phyloP scores from a whole-genome alignment of 495 filamentous ascomycete species.

The Cercophora sp. region DNA sequence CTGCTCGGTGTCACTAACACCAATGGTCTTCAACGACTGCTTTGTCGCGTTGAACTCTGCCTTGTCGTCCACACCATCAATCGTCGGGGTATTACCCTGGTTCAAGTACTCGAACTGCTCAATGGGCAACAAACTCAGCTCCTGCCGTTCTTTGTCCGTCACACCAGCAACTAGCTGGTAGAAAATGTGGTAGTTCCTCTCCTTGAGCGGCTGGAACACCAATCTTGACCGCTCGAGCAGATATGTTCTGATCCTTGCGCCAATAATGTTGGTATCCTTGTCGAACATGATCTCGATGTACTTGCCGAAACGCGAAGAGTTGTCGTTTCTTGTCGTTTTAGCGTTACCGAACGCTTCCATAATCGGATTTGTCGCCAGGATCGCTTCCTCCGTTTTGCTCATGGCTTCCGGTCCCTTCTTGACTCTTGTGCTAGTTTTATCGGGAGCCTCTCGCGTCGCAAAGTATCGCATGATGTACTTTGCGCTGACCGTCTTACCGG shows the following conservation, averaged over 20 bases:
- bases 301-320: constrained; percentile 97
- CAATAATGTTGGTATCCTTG: constrained; percentile 91
- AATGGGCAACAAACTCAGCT: constrained; percentile 69
- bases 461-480: constrained; percentile 99
- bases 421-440: constrained; percentile 72
- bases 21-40: constrained; percentile 82
- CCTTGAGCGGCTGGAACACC: constrained; percentile 97
- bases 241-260: constrained; percentile 94
- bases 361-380: constrained; percentile 96
- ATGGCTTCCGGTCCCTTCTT: constrained; percentile 82
- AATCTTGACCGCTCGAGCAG: constrained; percentile 91
- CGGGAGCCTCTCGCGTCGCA: constrained; percentile 92
- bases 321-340: constrained; percentile 98
- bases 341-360: constrained; percentile 99
- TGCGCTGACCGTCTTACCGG: constrained; percentile 97
- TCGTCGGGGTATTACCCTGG: constrained; percentile 84
- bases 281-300: constrained; percentile 99
- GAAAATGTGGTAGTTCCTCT: constrained; percentile 99
- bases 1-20: constrained; percentile 70
- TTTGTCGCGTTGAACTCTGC: constrained; percentile 87
- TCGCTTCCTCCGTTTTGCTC: constrained; percentile 98
- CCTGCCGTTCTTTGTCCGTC: constrained; percentile 75
- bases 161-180: constrained; percentile 96
- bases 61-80: constrained; percentile 94
- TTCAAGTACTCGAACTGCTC: constrained; percentile 96